Base-by-base conservation (phyloP, 129 eudicot genomes). In the Tagetes patula region DNA sequence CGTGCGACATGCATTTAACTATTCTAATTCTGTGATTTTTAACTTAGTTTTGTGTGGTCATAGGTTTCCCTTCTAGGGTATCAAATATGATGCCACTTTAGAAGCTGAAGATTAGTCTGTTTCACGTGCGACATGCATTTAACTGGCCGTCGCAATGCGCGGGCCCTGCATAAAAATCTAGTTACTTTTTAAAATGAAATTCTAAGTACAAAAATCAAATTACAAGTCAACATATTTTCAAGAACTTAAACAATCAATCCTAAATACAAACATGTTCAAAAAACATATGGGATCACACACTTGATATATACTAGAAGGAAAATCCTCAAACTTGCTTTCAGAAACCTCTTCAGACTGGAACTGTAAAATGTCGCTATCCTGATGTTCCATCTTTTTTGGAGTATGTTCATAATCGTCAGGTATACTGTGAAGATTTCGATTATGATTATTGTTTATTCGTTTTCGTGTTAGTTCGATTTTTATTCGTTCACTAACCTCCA, bases 351-450 rank as follows among this genome's bases (percentile, higher is more conserved):
- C 77, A 50, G 49, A 65, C 38, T 77, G 86, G 85, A 77, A 70
- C 74, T 67, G 79, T 53, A 39, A 90, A 84, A 71, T 79, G 70
- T 82, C 89, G 96, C 64, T 93, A 82, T 78, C 92, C 95, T 46
- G 88, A 84, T 63, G 98, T 90, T 70, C 92, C 98, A 40, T 81
- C 96, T 61, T 93, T 86, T 79, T 63, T 93, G 79, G 92, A 85
- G 45, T 93, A 93, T 79, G 96, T 89, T 75, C 87, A 84, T 65
- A 93, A 93, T 80, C 96, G 96, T 34, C 98, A 87, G 96, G 98
- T 89, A 80, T 73, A n/a, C 39, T 38, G 2, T 62, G 52, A 58
- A 61, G 62, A 42, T 47, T 45, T n/a, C 2, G 34, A 52, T 70
- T 52, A 52, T 49, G 37, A 14, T 70, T 70, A 50, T 70, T n/a